phyloP scores from a whole-genome alignment of 345 rosid species.

The Populus deltoides region DNA sequence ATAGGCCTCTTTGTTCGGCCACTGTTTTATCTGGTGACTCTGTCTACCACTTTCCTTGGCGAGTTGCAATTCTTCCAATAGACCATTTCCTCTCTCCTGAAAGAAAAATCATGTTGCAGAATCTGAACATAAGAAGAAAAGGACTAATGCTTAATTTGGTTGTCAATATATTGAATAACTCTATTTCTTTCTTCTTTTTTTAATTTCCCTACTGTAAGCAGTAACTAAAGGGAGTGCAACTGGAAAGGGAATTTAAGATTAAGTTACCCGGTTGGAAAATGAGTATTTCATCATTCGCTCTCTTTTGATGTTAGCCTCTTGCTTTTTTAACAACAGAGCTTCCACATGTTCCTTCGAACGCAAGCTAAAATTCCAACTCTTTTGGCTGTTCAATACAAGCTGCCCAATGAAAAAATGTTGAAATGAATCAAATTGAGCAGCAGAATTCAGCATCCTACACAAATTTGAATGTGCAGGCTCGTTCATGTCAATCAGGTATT shows the following conservation, averaged over 20 bases:
- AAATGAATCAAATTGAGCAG: not conserved
- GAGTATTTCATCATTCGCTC: conserved; percentile 81
- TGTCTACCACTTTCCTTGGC: conserved; percentile 40
- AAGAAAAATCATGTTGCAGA: conserved; percentile 2
- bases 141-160: not conserved
- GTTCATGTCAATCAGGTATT: not conserved
- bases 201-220: not conserved
- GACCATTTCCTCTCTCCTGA: conserved; percentile 61
- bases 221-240: not conserved
- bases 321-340: conserved; percentile 53
- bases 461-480: not conserved
- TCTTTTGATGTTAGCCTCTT: conserved; percentile 55
- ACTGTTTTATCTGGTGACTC: conserved; percentile 33
- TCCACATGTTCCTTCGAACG: conserved; percentile 61
- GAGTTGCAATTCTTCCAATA: conserved; percentile 39
- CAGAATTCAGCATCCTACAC: not conserved
- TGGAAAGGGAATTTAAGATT: not conserved
- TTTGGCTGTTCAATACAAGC: conserved; percentile 40
- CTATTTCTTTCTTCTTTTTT: not conserved
- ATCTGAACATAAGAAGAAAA: not conserved
- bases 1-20: conserved; percentile 13
- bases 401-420: conserved; percentile 10
- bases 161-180: not conserved
- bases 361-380: conserved; percentile 57
- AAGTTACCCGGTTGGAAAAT: conserved; percentile 62